Evolutionary conservation across 2,329 filamentous ascomycete genomes (phyloP), one percentile per base, ranked within the genome.

Genomic region (Orbilia blumenaviensis): DNA sequence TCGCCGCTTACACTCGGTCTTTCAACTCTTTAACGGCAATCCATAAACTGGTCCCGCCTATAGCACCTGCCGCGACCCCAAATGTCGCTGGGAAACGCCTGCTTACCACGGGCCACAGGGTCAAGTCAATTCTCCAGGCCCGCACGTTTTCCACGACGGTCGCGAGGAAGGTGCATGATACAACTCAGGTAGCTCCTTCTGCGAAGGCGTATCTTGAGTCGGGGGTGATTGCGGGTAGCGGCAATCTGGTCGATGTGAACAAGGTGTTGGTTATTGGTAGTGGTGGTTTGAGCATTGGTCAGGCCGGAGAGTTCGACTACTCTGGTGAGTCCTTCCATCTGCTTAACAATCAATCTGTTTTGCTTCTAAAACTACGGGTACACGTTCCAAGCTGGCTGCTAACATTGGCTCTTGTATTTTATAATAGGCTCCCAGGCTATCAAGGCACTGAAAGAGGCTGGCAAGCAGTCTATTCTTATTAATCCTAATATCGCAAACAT

Each of bases 401-500:
- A n/a, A n/a, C n/a, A n/a, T n/a, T n/a, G n/a, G n/a, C n/a, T n/a
- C n/a, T n/a, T n/a, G n/a, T n/a, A 42, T 29, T 67, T 21, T 10
- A 66, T 66, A 78, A 81, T 81, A 97, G 93, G 95, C 78, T 94
- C 94, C 4, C 95, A 98, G 86, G 95, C 95, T 66, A 87, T 99
- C 78, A 98, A 98, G 85, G 95, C 95, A 41, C 87, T 99, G 77
- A 98, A 97, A 85, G 94, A 98, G 85, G 94, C 94, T 78, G 93
- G 93, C 77, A 92, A 98, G 76, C 85, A 90, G 80, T 97, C 94
- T 8, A 92, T 98, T 66, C 89, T 98, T 79, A 94, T 98, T 83
- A 98, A 98, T 85, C 94, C 94, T 81, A 98, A 98, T 84, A 98
- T 98, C 83, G 94, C 94, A 76, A 98, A 95, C 72, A 98, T 98